Conservation (phyloP, 345 rosid species). For the Linum trigynum region DNA sequence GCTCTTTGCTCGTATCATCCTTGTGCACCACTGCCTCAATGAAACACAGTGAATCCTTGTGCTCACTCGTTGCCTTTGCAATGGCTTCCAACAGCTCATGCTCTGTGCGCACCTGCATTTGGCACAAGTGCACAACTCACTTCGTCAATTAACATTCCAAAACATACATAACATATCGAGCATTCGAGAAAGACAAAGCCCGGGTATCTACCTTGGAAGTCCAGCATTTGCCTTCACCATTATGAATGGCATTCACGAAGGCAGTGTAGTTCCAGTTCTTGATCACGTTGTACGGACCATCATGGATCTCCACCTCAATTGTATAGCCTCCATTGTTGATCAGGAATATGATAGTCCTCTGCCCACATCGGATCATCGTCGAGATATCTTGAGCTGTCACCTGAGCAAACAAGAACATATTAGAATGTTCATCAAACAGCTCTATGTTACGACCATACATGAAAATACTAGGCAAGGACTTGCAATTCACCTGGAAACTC, state of each 20-base stretch:
- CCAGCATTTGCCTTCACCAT: constrained; percentile 77
- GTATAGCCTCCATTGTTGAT: constrained; percentile 73
- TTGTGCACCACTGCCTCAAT: constrained; percentile 56
- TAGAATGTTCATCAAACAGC: background rate
- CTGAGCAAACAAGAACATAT: constrained; percentile 20
- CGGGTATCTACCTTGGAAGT: constrained; percentile 42
- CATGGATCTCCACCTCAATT: constrained; percentile 72
- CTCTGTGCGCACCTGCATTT: constrained; percentile 42
- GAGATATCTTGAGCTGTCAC: constrained; percentile 68
- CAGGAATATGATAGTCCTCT: constrained; percentile 50
- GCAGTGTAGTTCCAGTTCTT: constrained; percentile 69
- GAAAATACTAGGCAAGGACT: background rate
- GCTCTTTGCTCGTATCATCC: constrained; percentile 78
- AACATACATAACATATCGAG: background rate
- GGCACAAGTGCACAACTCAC: background rate
- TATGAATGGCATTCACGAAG: constrained; percentile 59
- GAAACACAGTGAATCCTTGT: constrained; percentile 51
- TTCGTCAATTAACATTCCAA: background rate
- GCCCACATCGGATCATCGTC: constrained; percentile 58
- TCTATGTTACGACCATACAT: background rate
- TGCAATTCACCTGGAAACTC: constrained; percentile 50
- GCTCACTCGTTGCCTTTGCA: constrained; percentile 29
- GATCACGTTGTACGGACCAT: constrained; percentile 70
- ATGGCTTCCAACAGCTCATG: constrained; percentile 42
- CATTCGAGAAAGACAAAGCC: background rate